Evolutionary conservation across 805 yeast species (phyloP), one percentile per base, ranked within the genome.

Genomic region (Babjeviella inositovora): DNA sequence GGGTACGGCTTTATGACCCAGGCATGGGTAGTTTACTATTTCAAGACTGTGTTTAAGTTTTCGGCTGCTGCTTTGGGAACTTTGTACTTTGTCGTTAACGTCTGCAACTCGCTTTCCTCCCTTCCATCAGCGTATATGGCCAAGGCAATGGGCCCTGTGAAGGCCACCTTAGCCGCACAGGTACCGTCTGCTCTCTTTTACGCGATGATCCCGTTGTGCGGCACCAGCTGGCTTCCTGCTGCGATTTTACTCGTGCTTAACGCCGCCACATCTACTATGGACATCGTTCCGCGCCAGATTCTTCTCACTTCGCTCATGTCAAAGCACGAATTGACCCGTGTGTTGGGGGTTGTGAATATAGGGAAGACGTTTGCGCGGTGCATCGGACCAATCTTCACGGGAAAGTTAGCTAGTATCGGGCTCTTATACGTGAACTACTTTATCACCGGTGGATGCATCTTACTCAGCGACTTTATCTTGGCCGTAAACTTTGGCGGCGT

Each of bases 1-100:
- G 95, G 93, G 1, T 70, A 69, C 32, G 94, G 95, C 2, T 76
- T 84, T 45, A 76, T 82, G 82, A 72, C 93, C 2, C 57, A 71
- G 21, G 75, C 93, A 2, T 85, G 95, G 95, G 59, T 76, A 20
- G 81, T 82, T 18, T 84, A 74, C 41, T 84, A 79, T 46, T 73
- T 80, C 52, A 64, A 69, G 26, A 60, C 57, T 17, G 44, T 52
- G 8, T 82, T 73, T 34, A 32, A 43, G 2, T 46, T 68, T 14
- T 43, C 70, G 2, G 69, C 84, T 3, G 48, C 71, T 0, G 44
- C 57, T 0, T 47, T 82, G 21, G 94, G 94, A 5, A 32, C 60
- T 1, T 48, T 82, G 14, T 80, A 80, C 42, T 77, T 77, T 34
- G 32, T 52, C 17, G 65, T 80, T 1, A 75, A 70, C 33, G 32